Evolutionary conservation across 306 rosid species (phyloP).

Genomic region (Cucumis cinereus): DNA sequence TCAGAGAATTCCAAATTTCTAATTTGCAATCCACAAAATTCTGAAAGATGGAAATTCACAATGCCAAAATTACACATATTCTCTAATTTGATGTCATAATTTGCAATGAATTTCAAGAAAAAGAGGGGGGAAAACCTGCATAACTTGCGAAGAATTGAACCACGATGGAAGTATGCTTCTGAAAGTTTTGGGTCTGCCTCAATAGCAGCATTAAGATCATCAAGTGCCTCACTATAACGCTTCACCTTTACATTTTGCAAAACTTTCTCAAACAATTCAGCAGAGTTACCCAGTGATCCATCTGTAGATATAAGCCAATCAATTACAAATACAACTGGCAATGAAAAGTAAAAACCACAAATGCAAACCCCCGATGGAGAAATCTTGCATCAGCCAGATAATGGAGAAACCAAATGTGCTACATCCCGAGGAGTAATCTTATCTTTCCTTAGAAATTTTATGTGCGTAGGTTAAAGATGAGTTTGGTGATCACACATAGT

Average conservation of each 20-base stretch:
- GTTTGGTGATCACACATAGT: neutral
- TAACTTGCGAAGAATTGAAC: constrained; percentile 72
- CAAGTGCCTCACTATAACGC: constrained; percentile 76
- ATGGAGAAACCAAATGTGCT: neutral
- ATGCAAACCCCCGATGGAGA: neutral
- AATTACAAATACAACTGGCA: neutral
- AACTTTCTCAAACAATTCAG: constrained; percentile 72
- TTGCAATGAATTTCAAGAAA: neutral
- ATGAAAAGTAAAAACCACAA: neutral
- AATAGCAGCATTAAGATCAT: constrained; percentile 91
- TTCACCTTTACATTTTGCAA: constrained; percentile 70
- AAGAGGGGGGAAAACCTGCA: constrained; percentile 49
- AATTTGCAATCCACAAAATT: neutral
- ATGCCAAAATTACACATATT: neutral
- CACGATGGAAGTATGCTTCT: constrained; percentile 76
- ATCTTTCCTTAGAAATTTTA: neutral
- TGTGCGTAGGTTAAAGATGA: neutral
- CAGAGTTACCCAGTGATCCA: constrained; percentile 56
- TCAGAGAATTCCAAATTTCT: neutral
- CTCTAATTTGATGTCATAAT: neutral
- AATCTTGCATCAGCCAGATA: neutral
- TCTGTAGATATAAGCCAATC: constrained; percentile 24
- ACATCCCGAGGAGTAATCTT: neutral
- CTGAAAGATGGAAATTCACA: neutral
- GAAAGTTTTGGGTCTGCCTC: constrained; percentile 87